Evolutionary conservation across 176 grass and related monocot genomes (phyloP), one percentile per base, ranked within the genome.

Genomic region (Oryza glaberrima): DNA sequence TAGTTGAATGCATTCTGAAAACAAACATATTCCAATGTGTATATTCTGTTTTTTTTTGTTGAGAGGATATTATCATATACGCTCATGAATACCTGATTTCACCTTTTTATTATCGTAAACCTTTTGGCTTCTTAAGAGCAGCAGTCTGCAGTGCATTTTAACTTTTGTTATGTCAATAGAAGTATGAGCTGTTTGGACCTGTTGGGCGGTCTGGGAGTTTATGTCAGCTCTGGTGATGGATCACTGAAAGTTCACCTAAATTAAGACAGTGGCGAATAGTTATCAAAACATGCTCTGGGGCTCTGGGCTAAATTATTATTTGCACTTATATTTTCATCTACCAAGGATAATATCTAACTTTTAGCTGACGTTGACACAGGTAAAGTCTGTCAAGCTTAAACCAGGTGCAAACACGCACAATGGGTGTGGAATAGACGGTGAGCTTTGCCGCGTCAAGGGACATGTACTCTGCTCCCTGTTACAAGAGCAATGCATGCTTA

Each of bases 361-460:
- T 66, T 40, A 3, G 61, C 19, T 36, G 6, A 54, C 67, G 80
- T 80, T 88, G 72, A 72, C 73, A 74, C 88, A 99, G 97, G 97
- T 99, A 65, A 96, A 94, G 66, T 94, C 90, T 23, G 91, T 99
- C 11, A 99, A 96, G 81, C 75, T 99, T 72, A 99, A 85, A 84
- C 86, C 93, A 73, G 97, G 94, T 38, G 76, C 92, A 94, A 92
- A 86, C 63, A 94, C 97, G 13, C 86, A 94, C 75, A 84, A 82
- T 44, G 94, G 97, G 19, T 94, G 97, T 73, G 97, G 97, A 28
- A 99, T 99, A 79, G 97, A 99, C 2, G 97, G 97, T 0, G 97
- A 99, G 79, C 88, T 99, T 75, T 92, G 91, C 80, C 77, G 64
- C 32, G 76, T 92, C 20, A 92, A 96, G 78, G 97, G 94, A 52